phyloP scores from a whole-genome alignment of 164 flowering plant genomes.

The Chloranthus sessilifolius region DNA sequence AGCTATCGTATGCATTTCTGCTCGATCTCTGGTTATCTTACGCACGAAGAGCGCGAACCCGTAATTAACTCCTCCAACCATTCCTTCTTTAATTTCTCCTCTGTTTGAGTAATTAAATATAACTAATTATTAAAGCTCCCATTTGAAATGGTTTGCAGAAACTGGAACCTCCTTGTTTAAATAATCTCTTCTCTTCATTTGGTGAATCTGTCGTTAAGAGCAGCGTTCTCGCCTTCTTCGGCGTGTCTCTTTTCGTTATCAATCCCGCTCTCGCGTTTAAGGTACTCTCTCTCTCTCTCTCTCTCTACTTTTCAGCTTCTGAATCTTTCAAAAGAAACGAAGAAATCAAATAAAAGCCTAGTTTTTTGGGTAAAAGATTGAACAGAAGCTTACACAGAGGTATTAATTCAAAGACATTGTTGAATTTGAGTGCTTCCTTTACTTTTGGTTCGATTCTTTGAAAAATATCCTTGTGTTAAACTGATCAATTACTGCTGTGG shows the following conservation, averaged over 20 bases:
- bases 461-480: too few species aligned
- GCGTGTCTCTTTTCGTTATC: constrained; percentile 59
- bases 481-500: too few species aligned
- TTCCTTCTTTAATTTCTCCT: not conserved
- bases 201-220: constrained; percentile 39
- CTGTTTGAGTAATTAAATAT: not conserved
- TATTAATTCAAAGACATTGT: not conserved
- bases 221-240: constrained; percentile 49
- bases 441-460: not conserved
- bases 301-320: not conserved
- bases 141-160: not conserved
- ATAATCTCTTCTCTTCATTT: constrained; percentile 10
- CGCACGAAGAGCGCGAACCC: constrained; percentile 12
- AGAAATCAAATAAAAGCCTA: too few species aligned
- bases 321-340: too few species aligned
- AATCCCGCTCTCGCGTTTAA: constrained; percentile 83
- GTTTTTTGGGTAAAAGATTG: too few species aligned
- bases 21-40: constrained; percentile 7
- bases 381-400: not conserved
- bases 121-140: too few species aligned
- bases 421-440: not conserved
- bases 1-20: not conserved
- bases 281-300: constrained; percentile 28
- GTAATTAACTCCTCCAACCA: not conserved
- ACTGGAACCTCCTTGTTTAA: constrained; percentile 8